These are phyloP conservation scores for Kingdonia uniflora DNA, from an alignment of 164 flowering plant genomes.

Conservation along the genomic window DNA sequence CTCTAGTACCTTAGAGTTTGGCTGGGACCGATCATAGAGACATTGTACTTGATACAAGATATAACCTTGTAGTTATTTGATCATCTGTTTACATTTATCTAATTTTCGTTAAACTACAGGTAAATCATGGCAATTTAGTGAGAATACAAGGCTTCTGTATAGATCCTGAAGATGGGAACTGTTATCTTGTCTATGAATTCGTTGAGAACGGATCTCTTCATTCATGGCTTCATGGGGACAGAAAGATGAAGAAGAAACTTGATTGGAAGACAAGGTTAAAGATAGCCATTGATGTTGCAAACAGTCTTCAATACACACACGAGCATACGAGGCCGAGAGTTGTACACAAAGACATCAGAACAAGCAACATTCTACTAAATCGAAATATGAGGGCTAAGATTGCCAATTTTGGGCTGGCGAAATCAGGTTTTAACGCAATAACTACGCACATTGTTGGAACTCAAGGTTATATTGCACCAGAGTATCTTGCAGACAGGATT, in stretches of 20 bases:
- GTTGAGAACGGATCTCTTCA: conserved; percentile 77
- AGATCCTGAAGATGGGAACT: conserved; percentile 56
- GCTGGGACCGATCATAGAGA: too few relatives aligned
- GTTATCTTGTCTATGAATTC: conserved; percentile 75
- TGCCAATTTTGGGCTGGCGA: conserved; percentile 88
- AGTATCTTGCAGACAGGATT: conserved; percentile 67
- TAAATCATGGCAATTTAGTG: conserved; percentile 87
- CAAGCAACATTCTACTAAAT: conserved; percentile 83
- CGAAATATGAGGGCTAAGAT: conserved; percentile 75
- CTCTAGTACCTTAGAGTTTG: too few relatives aligned
- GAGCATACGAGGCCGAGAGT: conserved; percentile 78
- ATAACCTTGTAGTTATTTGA: too few relatives aligned
- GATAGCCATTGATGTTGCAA: conserved; percentile 77
- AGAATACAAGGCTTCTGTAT: conserved; percentile 83
- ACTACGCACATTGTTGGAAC: conserved; percentile 90
- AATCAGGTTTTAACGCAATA: conserved; percentile 84
- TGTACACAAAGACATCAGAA: conserved; percentile 86
- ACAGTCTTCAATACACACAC: conserved; percentile 83
- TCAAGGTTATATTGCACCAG: conserved; percentile 95
- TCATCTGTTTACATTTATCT: too few relatives aligned
- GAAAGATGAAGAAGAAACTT: conserved; percentile 18
- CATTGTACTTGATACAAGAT: too few relatives aligned
- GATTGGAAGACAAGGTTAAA: conserved; percentile 69
- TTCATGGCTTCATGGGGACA: conserved; percentile 54
- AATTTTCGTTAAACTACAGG: conserved; percentile 25